Evolutionary conservation across 139 green algal species (phyloP), one percentile per base, ranked within the genome.

Genomic region (Closterium sp.): DNA sequence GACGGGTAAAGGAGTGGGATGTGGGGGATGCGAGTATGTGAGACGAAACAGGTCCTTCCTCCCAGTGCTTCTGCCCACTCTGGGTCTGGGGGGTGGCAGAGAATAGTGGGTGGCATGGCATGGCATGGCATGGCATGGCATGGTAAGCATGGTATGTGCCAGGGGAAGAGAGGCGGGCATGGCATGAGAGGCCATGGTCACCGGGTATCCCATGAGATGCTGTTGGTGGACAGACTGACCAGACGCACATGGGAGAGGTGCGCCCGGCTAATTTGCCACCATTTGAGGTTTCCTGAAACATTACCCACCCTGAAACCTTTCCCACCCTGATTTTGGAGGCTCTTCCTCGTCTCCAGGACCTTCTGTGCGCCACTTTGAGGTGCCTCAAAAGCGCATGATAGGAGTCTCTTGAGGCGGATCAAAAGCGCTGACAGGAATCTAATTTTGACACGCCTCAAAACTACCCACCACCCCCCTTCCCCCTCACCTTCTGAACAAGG

Each of bases 81-180:
- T 12, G 38, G 4, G 38, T 66, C 38, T 12, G 38, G 4, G 38
- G 38, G 38, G 38, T 66, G 38, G 38, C 38, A 10, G 38, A 19
- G 38, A 66, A 66, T 4, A 4, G 36, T 55, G 36, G 36, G 36
- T 85, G 64, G 64, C 64, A 10, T 83, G 64, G 81, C 4, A 33
- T 86, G 81, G n/a, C 81, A 86, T 86, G 81, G n/a, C 81, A 86
- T 34, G 81, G 81, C 81, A 86, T 86, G 81, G 81, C 21, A 86
- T 86, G 81, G 81, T 2, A 86, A 21, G 81, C 16, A 86, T 23
- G 81, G 30, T 19, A 34, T 32, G n/a, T 86, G 25, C n/a, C 81
- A 86, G 23, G 81, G 81, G n/a, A 86, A 34, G 81, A 86, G n/a
- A 86, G 30, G 81, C n/a, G 81, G 81, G 81, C 81, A 86, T 33